Conservation (phyloP, 306 rosid genomes). For the Cicer chorassanicum region DNA sequence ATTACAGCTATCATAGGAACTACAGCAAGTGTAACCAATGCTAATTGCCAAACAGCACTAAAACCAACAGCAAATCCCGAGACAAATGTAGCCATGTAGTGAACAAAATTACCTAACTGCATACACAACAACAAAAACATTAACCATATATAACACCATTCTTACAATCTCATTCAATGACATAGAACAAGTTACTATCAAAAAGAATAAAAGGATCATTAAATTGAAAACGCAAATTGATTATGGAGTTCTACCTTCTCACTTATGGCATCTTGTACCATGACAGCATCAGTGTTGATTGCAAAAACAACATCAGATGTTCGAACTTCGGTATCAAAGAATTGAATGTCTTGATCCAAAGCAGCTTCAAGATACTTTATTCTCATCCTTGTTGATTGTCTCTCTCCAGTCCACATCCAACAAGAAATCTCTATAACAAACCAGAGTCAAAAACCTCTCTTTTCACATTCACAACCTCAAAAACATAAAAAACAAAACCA, state of each 20-base stretch:
- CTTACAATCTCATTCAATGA: too few species aligned
- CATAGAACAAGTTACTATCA: too few species aligned
- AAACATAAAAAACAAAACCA: background rate
- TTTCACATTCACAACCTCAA: slow-evolving; percentile 24
- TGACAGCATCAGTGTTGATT: slow-evolving; percentile 86
- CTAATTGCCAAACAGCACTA: slow-evolving; percentile 98
- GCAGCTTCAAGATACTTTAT: slow-evolving; percentile 92
- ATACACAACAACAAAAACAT: background rate
- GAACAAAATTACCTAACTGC: slow-evolving; percentile 91
- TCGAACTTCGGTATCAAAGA: slow-evolving; percentile 88
- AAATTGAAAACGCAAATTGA: slow-evolving; percentile 27
- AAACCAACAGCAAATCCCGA: slow-evolving; percentile 96
- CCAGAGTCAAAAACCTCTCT: slow-evolving; percentile 4
- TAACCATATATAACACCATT: too few species aligned
- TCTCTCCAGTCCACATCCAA: slow-evolving; percentile 99
- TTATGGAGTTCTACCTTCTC: slow-evolving; percentile 72
- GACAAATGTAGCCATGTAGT: slow-evolving; percentile 97
- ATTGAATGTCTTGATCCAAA: slow-evolving; percentile 86
- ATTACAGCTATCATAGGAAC: slow-evolving; percentile 95
- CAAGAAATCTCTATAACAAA: slow-evolving; percentile 84
- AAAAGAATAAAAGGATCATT: too few species aligned
- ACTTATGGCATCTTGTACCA: slow-evolving; percentile 98
- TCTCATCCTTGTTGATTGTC: slow-evolving; percentile 96
- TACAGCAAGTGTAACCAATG: slow-evolving; percentile 89
- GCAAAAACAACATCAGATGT: slow-evolving; percentile 95